Evolutionary conservation across 495 filamentous ascomycete species (phyloP).

Genomic region (Geoglossum glabrum): DNA sequence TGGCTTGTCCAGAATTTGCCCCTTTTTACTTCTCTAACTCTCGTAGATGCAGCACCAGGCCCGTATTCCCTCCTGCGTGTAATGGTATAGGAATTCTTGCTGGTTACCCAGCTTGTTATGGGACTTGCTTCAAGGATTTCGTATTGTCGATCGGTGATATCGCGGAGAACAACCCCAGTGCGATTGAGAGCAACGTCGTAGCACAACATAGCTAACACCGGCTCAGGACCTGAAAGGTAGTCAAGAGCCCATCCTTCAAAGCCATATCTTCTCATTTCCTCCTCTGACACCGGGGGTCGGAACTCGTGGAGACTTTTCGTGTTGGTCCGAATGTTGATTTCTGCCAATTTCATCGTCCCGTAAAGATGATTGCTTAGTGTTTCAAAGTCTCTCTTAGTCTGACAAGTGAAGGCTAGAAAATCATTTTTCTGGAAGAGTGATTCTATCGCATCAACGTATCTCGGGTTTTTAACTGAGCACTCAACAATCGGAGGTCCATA

Average conservation of each 20-base stretch:
- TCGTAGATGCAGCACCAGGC: slow-evolving; percentile 40
- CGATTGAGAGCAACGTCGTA: slow-evolving; percentile 40
- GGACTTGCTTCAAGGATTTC: slow-evolving; percentile 30
- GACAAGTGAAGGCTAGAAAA: slow-evolving; percentile 54
- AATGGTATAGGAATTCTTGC: slow-evolving; percentile 35
- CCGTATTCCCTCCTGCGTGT: slow-evolving; percentile 57
- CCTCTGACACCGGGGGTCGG: slow-evolving; percentile 28
- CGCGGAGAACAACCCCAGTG: slow-evolving; percentile 40
- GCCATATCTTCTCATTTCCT: slow-evolving; percentile 37
- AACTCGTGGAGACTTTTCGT: slow-evolving; percentile 28
- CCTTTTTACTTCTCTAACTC: slow-evolving; percentile 28
- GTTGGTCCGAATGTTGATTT: slow-evolving; percentile 43
- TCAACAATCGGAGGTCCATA: slow-evolving; percentile 69
- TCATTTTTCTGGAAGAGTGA: slow-evolving; percentile 39
- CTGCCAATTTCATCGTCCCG: slow-evolving; percentile 33
- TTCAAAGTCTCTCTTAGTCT: slow-evolving; percentile 50
- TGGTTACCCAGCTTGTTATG: slow-evolving; percentile 42
- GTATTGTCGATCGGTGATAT: slow-evolving; percentile 44
- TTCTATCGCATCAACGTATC: slow-evolving; percentile 57
- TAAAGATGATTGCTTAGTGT: slow-evolving; percentile 38
- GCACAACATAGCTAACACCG: slow-evolving; percentile 76
- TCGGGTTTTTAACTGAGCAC: slow-evolving; percentile 60
- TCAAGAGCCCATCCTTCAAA: slow-evolving; percentile 67
- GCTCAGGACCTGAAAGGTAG: slow-evolving; percentile 57
- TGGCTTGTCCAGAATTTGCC: slow-evolving; percentile 58